phyloP scores from a whole-genome alignment of 305 asterid species.

The Stenogyne calaminthoides region DNA sequence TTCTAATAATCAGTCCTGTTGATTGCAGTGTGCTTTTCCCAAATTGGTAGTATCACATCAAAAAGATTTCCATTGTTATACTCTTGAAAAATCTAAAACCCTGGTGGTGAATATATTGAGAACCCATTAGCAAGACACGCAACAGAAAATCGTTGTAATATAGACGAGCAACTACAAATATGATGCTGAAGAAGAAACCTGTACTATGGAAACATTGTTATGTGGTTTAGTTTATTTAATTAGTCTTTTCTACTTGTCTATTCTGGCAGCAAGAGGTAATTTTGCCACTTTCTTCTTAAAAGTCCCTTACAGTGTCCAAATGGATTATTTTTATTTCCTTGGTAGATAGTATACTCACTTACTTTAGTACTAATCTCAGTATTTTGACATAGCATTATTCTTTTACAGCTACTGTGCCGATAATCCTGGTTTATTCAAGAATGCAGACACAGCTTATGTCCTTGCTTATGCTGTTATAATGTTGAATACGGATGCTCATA shows the following conservation, averaged over 20 bases:
- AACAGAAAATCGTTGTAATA: conserved; percentile 4
- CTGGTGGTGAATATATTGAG: conserved; percentile 20
- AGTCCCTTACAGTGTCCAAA: conserved; percentile 1
- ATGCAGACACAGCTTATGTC: conserved; percentile 97
- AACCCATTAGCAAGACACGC: not conserved
- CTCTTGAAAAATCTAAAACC: conserved; percentile 17
- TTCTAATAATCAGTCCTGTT: too few relatives aligned
- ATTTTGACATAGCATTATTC: conserved; percentile 27
- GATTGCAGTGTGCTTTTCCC: too few relatives aligned
- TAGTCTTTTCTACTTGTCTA: not conserved
- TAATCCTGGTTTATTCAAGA: conserved; percentile 95
- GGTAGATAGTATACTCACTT: not conserved
- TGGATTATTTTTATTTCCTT: conserved; percentile 10
- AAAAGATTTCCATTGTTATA: conserved; percentile 7
- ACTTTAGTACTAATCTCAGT: not conserved
- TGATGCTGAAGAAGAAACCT: not conserved
- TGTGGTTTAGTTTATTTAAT: conserved; percentile 13
- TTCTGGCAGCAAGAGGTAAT: not conserved
- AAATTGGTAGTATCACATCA: conserved; percentile 6
- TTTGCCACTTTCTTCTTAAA: not conserved
- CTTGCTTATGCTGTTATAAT: conserved; percentile 99
- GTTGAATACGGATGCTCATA: conserved; percentile 99
- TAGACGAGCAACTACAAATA: not conserved
- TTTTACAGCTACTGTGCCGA: conserved; percentile 91
- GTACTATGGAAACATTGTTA: not conserved